Evolutionary conservation across 108 stramenopile genomes (phyloP), one percentile per base, ranked within the genome.

Genomic region (Cylindrotheca closterium): DNA sequence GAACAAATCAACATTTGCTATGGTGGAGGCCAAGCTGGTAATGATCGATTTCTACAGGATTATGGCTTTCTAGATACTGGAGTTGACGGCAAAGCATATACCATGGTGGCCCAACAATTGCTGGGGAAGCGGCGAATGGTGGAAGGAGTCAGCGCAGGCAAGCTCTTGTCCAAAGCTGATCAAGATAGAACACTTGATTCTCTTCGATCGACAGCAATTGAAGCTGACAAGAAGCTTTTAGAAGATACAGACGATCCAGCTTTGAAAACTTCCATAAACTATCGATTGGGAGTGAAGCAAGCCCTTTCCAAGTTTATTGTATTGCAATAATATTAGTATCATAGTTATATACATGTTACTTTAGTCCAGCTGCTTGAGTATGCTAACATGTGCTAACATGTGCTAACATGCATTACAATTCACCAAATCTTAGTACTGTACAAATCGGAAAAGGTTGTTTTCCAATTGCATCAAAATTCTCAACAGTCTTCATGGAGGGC

Each of bases 1-100:
- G 85, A 86, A 21, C 78, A 81, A 17, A 75, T 92, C 27, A 81
- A 83, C 57, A 92, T 92, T 65, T 70, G 64, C 12, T 92, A 92
- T 31, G 91, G 91, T 31, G 84, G 82, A 22, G 82, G 82, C 0
- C 68, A 77, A 18, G 83, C 76, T 24, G 90, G 90, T 1, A 88
- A 88, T 60, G 87, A 88, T 62, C 68, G 86, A 19, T 85, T 89
- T 65, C 47, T 92, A 2, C 87, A 88, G 51, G 73, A 74, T 25
- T 74, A 74, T 46, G 73, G 73, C 28, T 78, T 78, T 24, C 70
- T 89, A 45, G 88, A 89, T 61, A 31, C 52, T 12, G 66, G 71
- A 0, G 77, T 67, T 4, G 71, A 79, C 23, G 65, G 54, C 3
- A 65, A 54, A 31, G 74, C 67, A 0, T 65, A 58, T 46, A 30